Evolutionary conservation across 371 early-diverging fungal species (phyloP), one percentile per base, ranked within the genome.

Genomic region (Batkoa obscura): DNA sequence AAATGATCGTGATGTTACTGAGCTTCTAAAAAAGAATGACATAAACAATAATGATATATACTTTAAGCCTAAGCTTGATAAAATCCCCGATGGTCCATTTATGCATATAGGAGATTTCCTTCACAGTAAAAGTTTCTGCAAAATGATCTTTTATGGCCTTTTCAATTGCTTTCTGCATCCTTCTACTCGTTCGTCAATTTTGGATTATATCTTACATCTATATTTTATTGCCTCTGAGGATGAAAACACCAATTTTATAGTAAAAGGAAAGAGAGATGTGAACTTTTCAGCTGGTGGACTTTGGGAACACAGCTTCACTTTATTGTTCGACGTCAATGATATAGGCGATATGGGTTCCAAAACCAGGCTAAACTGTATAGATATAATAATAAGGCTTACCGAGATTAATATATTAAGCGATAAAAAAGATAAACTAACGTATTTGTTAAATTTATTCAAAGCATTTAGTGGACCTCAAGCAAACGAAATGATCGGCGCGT

Each of bases 171-270:
- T n/a, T n/a, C n/a, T n/a, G n/a, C n/a, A n/a, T n/a, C n/a, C n/a
- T n/a, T n/a, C n/a, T n/a, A n/a, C 47, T 31, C 47, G 47, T 31
- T 47, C 47, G 5, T 17, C 47, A 4, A 3, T 83, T 38, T 68
- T 88, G 12, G 87, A 86, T 55, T 78, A 84, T 58, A 72, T 82
- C 0, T 64, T 85, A 12, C 79, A 87, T 57, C 60, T 88, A 12
- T 68, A 83, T 23, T 67, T 86, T 56, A 60, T 88, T 48, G 86
- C 87, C 13, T 60, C 84, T 6, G 68, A 74, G 10, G 86, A 86
- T 60, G 72, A 75, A 15, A 76, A 80, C 59, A 77, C 31, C 35
- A 3, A 12, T 6, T 50, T 31, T 37, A 32, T 12, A 4, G 15
- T 45, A 4, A 45, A 45, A 23, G 15, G 17, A 12, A 45, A 45